Evolutionary conservation across 495 filamentous ascomycete species (phyloP).

Genomic region (Aspergillus olivimuriae): DNA sequence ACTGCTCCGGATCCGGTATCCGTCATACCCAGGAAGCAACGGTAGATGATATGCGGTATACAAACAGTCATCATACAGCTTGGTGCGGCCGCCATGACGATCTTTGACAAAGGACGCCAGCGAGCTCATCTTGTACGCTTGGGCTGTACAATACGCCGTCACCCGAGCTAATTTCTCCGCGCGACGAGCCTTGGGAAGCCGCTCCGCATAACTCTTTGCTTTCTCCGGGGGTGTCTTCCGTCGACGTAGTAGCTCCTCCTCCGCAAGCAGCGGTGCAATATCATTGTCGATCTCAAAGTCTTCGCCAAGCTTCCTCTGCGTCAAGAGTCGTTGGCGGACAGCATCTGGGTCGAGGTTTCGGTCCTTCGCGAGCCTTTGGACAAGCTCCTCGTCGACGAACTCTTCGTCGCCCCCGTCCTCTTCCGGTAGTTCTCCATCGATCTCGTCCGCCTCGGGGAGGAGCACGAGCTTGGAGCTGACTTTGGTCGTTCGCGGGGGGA

Average conservation of each 20-base stretch:
- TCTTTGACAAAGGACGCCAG: constrained; percentile 83
- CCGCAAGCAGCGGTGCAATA: constrained; percentile 65
- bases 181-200: constrained; percentile 81
- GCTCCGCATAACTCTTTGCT: constrained; percentile 92
- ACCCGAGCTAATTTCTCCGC: constrained; percentile 83
- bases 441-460: constrained; percentile 70
- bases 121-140: constrained; percentile 80
- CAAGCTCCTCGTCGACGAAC: constrained; percentile 44
- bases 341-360: constrained; percentile 33
- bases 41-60: constrained; percentile 95
- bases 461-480: constrained; percentile 92
- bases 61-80: constrained; percentile 98
- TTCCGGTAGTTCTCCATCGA: constrained; percentile 38
- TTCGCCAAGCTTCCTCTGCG: constrained; percentile 33
- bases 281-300: constrained; percentile 58
- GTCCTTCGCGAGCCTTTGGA: constrained; percentile 31
- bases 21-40: constrained; percentile 74
- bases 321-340: constrained; percentile 29
- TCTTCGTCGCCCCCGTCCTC: constrained; percentile 37
- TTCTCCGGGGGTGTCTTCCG: constrained; percentile 51
- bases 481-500: constrained; percentile 84
- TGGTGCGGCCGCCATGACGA: constrained; percentile 86
- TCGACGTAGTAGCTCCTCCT: constrained; percentile 64
- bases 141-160: constrained; percentile 94
- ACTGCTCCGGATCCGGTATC: constrained; percentile 81